A percentile compares a stretch with the other conserved stretches of the same genome.
These are phyloP conservation scores for Pythium dissotocum DNA, from an alignment of 352 stramenopile species.

Conservation along the genomic window DNA sequence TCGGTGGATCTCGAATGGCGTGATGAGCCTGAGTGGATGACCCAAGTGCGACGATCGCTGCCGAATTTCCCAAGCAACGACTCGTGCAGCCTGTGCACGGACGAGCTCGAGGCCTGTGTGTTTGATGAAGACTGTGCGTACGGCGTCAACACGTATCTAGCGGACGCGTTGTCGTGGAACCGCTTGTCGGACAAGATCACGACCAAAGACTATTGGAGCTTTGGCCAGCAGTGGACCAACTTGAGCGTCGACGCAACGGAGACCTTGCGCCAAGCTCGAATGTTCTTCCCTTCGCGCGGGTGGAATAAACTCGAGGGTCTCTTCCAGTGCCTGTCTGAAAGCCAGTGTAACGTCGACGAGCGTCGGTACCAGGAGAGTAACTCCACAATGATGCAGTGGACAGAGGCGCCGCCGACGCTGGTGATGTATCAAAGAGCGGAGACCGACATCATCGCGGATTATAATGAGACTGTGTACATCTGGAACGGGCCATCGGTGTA, in stretches of 20 bases:
- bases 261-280: slow-evolving; percentile 22
- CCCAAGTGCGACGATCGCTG: background rate
- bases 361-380: background rate
- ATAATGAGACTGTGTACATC: background rate
- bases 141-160: slow-evolving; percentile 37
- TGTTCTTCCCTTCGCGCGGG: slow-evolving; percentile 34
- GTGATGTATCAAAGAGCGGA: slow-evolving; percentile 1
- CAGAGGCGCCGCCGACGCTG: background rate
- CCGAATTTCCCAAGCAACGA: slow-evolving; percentile 13
- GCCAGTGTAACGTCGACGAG: slow-evolving; percentile 27
- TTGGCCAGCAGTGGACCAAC: background rate
- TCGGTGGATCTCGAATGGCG: slow-evolving; percentile 39
- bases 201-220: background rate
- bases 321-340: slow-evolving; percentile 29
- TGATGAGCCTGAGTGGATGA: slow-evolving; percentile 23
- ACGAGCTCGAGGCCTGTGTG: slow-evolving; percentile 26
- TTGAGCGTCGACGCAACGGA: slow-evolving; percentile 11
- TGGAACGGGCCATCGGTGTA: background rate
- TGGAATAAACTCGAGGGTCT: slow-evolving; percentile 35
- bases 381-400: background rate
- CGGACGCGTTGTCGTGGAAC: slow-evolving; percentile 18
- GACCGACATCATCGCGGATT: background rate
- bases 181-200: background rate
- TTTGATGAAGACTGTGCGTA: slow-evolving; percentile 39
- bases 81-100: slow-evolving; percentile 28